These are phyloP conservation scores for Closterium sp. DNA, from an alignment of 139 green algal genomes.

Conservation along the genomic window DNA sequence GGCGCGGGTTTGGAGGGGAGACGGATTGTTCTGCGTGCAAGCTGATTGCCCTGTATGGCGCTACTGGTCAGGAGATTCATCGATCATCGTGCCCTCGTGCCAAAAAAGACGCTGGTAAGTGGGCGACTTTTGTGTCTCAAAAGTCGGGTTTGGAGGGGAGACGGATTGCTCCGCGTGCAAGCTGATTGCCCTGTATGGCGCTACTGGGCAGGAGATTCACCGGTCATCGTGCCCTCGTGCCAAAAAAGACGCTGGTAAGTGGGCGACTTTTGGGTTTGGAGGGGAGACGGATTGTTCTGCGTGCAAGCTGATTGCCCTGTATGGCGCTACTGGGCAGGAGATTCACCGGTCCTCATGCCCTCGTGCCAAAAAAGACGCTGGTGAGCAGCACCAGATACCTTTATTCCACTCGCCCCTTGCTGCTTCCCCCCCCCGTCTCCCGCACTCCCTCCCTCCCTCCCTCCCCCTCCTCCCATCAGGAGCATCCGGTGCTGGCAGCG, in stretches of 20 bases:
- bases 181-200: not conserved
- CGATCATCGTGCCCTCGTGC: not conserved
- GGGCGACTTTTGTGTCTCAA: too few species aligned
- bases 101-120: too few species aligned
- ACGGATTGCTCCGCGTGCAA: too few species aligned
- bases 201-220: not conserved
- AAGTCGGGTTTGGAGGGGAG: too few species aligned
- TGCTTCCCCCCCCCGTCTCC: not conserved
- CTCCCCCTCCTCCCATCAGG: too few species aligned
- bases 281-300: not conserved
- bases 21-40: not conserved
- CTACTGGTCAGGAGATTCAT: not conserved
- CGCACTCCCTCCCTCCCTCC: not conserved
- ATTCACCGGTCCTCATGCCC: not conserved
- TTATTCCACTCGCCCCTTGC: not conserved
- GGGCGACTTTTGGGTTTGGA: not conserved
- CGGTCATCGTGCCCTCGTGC: not conserved
- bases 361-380: not conserved
- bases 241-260: not conserved
- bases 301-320: not conserved
- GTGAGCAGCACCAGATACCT: too few species aligned
- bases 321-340: not conserved
- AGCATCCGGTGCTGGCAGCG: too few species aligned
- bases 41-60: slow-evolving; percentile 1
- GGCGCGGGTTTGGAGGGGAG: not conserved